Evolutionary conservation across 495 filamentous ascomycete species (phyloP).

Genomic region (Aspergillus ostianus): DNA sequence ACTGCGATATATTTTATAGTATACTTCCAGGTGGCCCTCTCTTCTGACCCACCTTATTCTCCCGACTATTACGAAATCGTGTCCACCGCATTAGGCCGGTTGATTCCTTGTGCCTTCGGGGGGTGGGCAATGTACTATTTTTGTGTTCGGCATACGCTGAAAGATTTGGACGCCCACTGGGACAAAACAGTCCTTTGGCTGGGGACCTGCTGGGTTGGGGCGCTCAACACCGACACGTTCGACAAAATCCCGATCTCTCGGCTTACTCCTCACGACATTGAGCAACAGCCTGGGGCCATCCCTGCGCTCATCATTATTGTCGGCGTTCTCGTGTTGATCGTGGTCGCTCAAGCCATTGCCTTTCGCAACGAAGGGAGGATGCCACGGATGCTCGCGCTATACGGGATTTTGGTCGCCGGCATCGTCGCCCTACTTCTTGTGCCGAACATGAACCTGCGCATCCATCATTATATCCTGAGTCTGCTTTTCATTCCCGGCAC

Average conservation of each 20-base stretch:
- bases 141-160: slow-evolving; percentile 48
- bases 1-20: slow-evolving; percentile 62
- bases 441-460: slow-evolving; percentile 58
- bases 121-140: slow-evolving; percentile 70
- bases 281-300: slow-evolving; percentile 72
- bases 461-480: slow-evolving; percentile 65
- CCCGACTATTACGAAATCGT: slow-evolving; percentile 53
- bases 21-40: slow-evolving; percentile 74
- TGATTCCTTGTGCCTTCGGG: slow-evolving; percentile 70
- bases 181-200: slow-evolving; percentile 78
- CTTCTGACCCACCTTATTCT: slow-evolving; percentile 63
- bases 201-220: slow-evolving; percentile 72
- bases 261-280: slow-evolving; percentile 68
- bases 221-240: slow-evolving; percentile 73
- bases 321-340: slow-evolving; percentile 50
- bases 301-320: slow-evolving; percentile 64
- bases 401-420: slow-evolving; percentile 46
- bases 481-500: slow-evolving; percentile 59
- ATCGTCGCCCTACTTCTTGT: slow-evolving; percentile 51
- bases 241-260: slow-evolving; percentile 73
- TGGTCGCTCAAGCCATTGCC: slow-evolving; percentile 59
- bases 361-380: slow-evolving; percentile 68
- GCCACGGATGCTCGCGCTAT: slow-evolving; percentile 63
- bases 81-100: slow-evolving; percentile 63
- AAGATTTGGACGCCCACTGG: slow-evolving; percentile 59